phyloP scores from a whole-genome alignment of 768 basidiomycete species.

The Hygrocybe punicea region DNA sequence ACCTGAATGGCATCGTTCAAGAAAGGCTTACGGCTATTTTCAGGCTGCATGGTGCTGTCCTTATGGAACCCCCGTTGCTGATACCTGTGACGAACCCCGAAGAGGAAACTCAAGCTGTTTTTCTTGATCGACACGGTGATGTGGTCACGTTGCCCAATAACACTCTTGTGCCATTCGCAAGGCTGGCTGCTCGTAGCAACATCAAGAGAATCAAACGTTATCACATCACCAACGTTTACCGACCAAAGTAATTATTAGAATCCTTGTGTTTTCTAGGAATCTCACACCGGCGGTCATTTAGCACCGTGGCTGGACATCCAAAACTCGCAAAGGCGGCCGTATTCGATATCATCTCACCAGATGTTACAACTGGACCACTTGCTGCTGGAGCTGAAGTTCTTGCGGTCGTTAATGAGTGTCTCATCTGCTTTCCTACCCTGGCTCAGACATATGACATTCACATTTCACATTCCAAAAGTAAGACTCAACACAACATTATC shows the following conservation, averaged over 20 bases:
- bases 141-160: conserved; percentile 71
- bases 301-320: conserved; percentile 69
- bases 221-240: conserved; percentile 71
- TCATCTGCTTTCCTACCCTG: conserved; percentile 71
- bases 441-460: conserved; percentile 68
- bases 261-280: conserved; percentile 5
- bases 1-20: conserved; percentile 70
- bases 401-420: conserved; percentile 59
- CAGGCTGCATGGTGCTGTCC: conserved; percentile 84
- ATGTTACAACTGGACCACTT: conserved; percentile 56
- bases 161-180: conserved; percentile 73
- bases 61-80: conserved; percentile 81
- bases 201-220: conserved; percentile 77
- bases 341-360: conserved; percentile 81
- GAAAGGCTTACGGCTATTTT: conserved; percentile 77
- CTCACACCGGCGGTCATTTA: conserved; percentile 24
- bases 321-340: conserved; percentile 69
- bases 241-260: conserved; percentile 50
- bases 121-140: conserved; percentile 80
- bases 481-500: conserved; percentile 19
- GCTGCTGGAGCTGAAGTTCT: conserved; percentile 76
- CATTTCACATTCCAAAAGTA: conserved; percentile 75
- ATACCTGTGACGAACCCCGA: conserved; percentile 65
- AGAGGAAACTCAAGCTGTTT: conserved; percentile 63
- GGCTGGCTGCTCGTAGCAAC: conserved; percentile 67